Base-by-base conservation (phyloP, 1,284 basidiomycete species). In the Cryptococcus depauperatus region DNA sequence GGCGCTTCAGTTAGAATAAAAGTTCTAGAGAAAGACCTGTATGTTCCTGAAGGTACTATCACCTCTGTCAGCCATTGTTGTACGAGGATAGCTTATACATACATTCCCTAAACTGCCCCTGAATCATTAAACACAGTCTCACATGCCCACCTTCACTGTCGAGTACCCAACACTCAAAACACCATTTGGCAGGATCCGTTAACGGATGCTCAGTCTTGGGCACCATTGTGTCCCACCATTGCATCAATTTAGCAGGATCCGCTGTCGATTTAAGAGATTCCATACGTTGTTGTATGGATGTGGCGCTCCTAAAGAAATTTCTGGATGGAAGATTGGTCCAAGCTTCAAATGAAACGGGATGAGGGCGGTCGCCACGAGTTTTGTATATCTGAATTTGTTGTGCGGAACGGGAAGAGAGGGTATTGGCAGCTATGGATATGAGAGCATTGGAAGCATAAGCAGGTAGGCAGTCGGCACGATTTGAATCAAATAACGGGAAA, bases 41-140 rank as follows among this genome's bases (percentile, higher is more conserved):
- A 73, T 8, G 51, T 52, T 3, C 48, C 50, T 1, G 54, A 58
- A 2, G 55, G 55, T 46, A 59, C 54, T 63, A 25, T n/a, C n/a
- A n/a, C n/a, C n/a, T n/a, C n/a, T n/a, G n/a, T n/a, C n/a, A n/a
- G n/a, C n/a, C 8, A 23, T 10, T 35, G n/a, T 13, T n/a, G 11
- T 37, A 38, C 10, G 8, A 37, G 32, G 10, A 37, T 18, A 37
- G 3, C 22, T 22, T n/a, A 13, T 9, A 75, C 82, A 58, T 60
- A 90, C 90, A 75, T 77, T 98, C 93, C 41, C 77, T 76, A 63
- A 92, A 95, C 66, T 97, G 83, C 6, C 93, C 93, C 64, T 97
- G 90, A 26, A 97, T 77, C 44, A 79, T 81, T 52, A 93, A 77
- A 59, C 93, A 82, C 41, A 98, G 71, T 41, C 75, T 68, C 5